A percentile compares a stretch with the other conserved stretches of the same genome.
Conservation (phyloP, 768 basidiomycete species). For the Amanita rubescens region DNA sequence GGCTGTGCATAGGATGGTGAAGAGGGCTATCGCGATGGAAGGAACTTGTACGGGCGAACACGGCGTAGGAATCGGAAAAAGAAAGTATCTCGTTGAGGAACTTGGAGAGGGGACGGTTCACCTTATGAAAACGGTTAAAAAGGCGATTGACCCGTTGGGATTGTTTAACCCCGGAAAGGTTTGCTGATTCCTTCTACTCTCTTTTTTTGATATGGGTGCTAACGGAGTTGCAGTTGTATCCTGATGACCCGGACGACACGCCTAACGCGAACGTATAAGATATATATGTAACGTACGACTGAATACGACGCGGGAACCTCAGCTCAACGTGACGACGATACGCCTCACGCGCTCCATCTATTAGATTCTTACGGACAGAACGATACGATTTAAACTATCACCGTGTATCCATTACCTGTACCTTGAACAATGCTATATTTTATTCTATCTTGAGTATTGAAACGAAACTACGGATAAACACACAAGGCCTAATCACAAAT, state of each 20-base stretch:
- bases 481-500: too few relatives aligned
- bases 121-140: conserved; percentile 80
- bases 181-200: neutral
- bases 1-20: conserved; percentile 54
- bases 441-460: too few relatives aligned
- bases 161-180: conserved; percentile 86
- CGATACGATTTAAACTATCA: too few relatives aligned
- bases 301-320: too few relatives aligned
- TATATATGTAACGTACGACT: too few relatives aligned
- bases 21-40: conserved; percentile 60
- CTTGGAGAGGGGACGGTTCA: conserved; percentile 77
- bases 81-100: conserved; percentile 72
- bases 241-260: neutral
- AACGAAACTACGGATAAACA: too few relatives aligned
- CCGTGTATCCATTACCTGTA: too few relatives aligned
- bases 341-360: too few relatives aligned
- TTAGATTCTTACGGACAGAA: too few relatives aligned
- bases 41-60: conserved; percentile 86
- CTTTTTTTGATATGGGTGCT: neutral
- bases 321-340: too few relatives aligned
- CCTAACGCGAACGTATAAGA: too few relatives aligned
- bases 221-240: neutral
- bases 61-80: conserved; percentile 83
- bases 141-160: conserved; percentile 62
- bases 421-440: too few relatives aligned